A percentile compares a stretch with the other conserved stretches of the same genome.
Evolutionary conservation across 2,329 filamentous ascomycete genomes (phyloP).

Genomic region (Sporothrix schenckii): DNA sequence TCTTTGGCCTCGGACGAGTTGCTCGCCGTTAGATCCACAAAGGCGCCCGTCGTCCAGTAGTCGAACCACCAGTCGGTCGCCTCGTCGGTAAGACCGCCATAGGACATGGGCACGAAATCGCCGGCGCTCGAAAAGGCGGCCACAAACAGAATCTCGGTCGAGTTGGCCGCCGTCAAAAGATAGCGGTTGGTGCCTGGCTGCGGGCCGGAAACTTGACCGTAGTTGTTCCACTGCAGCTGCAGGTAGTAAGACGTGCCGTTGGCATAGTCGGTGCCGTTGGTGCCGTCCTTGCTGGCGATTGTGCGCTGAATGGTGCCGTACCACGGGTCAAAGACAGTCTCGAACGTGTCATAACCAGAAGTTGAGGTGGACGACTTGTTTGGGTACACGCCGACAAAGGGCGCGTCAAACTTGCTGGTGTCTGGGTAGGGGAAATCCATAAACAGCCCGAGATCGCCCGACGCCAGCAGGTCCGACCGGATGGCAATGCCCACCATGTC

Average conservation of each 20-base stretch:
- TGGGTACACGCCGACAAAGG: conserved; percentile 56
- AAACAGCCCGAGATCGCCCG: conserved; percentile 50
- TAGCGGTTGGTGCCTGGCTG: conserved; percentile 43
- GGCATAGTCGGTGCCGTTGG: conserved; percentile 33
- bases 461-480: conserved; percentile 47
- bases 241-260: conserved; percentile 46
- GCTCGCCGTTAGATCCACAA: conserved; percentile 52
- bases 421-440: conserved; percentile 57
- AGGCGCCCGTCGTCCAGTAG: conserved; percentile 56
- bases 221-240: conserved; percentile 30
- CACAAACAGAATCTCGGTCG: conserved; percentile 41
- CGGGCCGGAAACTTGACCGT: conserved; percentile 23
- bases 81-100: conserved; percentile 40
- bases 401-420: conserved; percentile 57
- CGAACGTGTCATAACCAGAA: conserved; percentile 50
- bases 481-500: conserved; percentile 52
- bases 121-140: conserved; percentile 42
- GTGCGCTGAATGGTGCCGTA: conserved; percentile 49
- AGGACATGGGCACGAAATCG: conserved; percentile 36
- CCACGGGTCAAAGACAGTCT: conserved; percentile 35
- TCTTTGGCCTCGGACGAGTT: conserved; percentile 47
- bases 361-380: background rate
- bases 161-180: conserved; percentile 41
- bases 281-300: conserved; percentile 47
- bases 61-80: conserved; percentile 51